Percentiles rank a stretch among this genome's conserved stretches.
Conservation (phyloP, 148 eudicot species). For the Hydrangea macrophylla region DNA sequence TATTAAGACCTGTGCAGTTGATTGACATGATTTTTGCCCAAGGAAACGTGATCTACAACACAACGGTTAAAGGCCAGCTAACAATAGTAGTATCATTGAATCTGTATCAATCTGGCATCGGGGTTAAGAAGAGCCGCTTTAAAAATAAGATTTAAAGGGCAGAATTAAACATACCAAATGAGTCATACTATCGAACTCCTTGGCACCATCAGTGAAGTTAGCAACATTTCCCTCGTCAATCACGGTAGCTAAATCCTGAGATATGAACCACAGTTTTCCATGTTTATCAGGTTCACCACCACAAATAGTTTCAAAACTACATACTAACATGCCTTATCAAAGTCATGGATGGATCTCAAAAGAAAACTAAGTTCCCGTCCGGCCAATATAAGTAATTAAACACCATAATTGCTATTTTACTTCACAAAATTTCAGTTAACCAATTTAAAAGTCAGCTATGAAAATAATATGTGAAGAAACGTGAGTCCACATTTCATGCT, state of each 20-base stretch:
- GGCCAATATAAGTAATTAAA: not conserved
- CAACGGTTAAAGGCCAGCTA: too few species aligned
- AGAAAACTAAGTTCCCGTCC: not conserved
- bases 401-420: too few species aligned
- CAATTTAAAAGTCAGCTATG: not conserved
- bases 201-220: slow-evolving; percentile 46
- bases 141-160: not conserved
- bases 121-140: too few species aligned
- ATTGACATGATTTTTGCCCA: too few species aligned
- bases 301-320: not conserved
- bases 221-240: slow-evolving; percentile 60
- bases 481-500: not conserved
- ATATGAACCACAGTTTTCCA: not conserved
- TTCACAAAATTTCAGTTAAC: not conserved
- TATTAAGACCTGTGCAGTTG: too few species aligned
- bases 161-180: slow-evolving; percentile 42
- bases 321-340: not conserved
- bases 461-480: not conserved
- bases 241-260: slow-evolving; percentile 53
- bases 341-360: not conserved
- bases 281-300: not conserved
- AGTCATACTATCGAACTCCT: slow-evolving; percentile 65
- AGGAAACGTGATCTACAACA: too few species aligned
- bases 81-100: too few species aligned
- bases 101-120: too few species aligned